Evolutionary conservation across 306 rosid genomes (phyloP).

Genomic region (Cicer yamashitae): DNA sequence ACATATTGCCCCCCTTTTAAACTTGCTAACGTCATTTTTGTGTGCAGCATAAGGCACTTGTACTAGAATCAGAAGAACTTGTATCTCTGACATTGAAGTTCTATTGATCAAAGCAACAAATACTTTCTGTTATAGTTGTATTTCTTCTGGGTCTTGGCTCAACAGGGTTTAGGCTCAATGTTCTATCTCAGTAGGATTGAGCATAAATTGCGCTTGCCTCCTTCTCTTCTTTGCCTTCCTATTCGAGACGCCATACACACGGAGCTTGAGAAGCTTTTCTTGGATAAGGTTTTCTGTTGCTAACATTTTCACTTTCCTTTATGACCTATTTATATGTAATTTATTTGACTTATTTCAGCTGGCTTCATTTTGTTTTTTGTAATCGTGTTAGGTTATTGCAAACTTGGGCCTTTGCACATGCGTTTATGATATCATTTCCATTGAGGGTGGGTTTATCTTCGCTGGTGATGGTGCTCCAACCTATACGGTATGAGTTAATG

Average conservation of each 20-base stretch:
- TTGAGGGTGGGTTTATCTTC: conserved; percentile 74
- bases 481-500: conserved; percentile 59
- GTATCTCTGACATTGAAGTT: conserved; percentile 17
- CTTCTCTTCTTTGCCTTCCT: conserved; percentile 63
- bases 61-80: conserved; percentile 9
- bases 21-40: not conserved
- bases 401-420: conserved; percentile 84
- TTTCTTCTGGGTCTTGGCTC: not conserved
- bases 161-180: conserved; percentile 52
- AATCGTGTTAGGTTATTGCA: conserved; percentile 66
- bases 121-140: not conserved
- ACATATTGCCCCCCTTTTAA: not conserved
- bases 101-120: not conserved
- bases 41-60: conserved; percentile 2
- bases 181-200: conserved; percentile 81
- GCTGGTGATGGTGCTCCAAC: conserved; percentile 82
- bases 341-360: conserved; percentile 13
- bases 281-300: conserved; percentile 65
- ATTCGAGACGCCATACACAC: conserved; percentile 65
- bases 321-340: conserved; percentile 1
- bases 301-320: conserved; percentile 29
- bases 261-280: conserved; percentile 79
- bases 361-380: conserved; percentile 42
- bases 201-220: conserved; percentile 77
- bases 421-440: conserved; percentile 71